Conservation (phyloP, 208 protist genomes). For the Trypanosoma conorhini region DNA sequence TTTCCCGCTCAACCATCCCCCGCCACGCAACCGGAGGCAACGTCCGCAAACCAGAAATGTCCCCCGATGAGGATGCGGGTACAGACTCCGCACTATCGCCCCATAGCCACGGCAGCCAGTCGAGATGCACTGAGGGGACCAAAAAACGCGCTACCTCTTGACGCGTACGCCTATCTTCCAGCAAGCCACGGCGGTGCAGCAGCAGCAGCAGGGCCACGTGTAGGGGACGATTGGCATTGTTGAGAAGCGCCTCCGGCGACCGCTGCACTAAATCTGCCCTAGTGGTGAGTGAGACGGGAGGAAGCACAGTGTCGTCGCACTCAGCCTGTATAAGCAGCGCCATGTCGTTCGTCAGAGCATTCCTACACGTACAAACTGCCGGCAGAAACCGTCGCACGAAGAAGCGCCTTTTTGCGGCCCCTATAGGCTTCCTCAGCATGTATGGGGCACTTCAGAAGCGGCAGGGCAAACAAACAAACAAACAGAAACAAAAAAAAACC, state of each 20-base stretch:
- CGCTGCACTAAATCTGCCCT: conserved; percentile 21
- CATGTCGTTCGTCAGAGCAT: conserved; percentile 14
- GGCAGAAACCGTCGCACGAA: conserved; percentile 5
- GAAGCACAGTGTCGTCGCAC: conserved; percentile 1
- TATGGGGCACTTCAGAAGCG: not conserved
- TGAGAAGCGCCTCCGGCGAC: conserved; percentile 19
- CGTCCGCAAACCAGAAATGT: conserved; percentile 29
- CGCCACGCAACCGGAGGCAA: conserved; percentile 14
- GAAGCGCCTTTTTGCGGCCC: conserved; percentile 16
- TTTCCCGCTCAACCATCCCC: conserved; percentile 3
- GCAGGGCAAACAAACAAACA: not conserved
- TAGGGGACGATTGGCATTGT: conserved; percentile 24
- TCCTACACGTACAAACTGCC: not conserved
- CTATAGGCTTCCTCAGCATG: conserved; percentile 34
- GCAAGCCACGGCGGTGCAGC: conserved; percentile 44
- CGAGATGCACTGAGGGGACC: conserved; percentile 39
- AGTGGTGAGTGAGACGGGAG: conserved; percentile 17
- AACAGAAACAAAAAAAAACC: conserved; percentile 16
- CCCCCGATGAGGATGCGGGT: not conserved
- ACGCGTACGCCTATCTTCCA: conserved; percentile 35
- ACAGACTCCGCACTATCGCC: not conserved
- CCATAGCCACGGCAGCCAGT: conserved; percentile 65
- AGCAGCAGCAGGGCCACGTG: conserved; percentile 33
- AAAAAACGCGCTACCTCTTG: conserved; percentile 41
- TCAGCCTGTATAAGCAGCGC: conserved; percentile 18